Base-by-base conservation (phyloP, 1,284 basidiomycete species). In the Puccinia novopanici region DNA sequence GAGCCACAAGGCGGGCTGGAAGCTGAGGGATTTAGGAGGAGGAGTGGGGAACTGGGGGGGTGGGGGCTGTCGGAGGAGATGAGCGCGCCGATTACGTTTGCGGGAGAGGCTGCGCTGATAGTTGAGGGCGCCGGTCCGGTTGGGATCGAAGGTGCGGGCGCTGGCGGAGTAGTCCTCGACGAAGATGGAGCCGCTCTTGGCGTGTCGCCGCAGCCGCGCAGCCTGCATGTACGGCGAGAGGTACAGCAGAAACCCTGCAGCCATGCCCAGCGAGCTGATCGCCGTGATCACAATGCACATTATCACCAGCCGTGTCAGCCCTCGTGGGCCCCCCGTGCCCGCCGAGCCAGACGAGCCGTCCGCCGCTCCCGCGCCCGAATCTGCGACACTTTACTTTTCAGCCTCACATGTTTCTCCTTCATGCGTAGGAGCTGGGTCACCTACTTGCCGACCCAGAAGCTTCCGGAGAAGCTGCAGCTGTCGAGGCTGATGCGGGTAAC, bases 101-200 rank as follows among this genome's bases (percentile, higher is more conserved):
- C 73, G 30, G 10, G 73, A 75, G 5, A 75, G n/a, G 57, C 73
- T 75, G 12, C 73, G 55, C 24, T 75, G 73, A 24, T 75, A 75
- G 40, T 75, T 52, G 24, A 75, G 52, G 57, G n/a, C 57, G 42
- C 73, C 73, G n/a, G 73, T 45, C 1, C 42, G 42, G 34, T 63
- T 50, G 27, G 73, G 59, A 13, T 48, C 73, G 57, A 75, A 75
- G 2, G 57, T 75, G 24, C 45, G 57, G 1, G 73, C 73, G 30
- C 45, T 48, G 40, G 45, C 45, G 15, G 48, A 27, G 45, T 75
- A 75, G 42, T 75, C 73, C 27, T 75, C 57, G 22, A 75, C n/a
- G n/a, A n/a, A 50, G 22, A 75, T 65, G 40, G 59, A 48, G 10
- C 52, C 73, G 30, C 40, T 75, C n/a, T 24, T 45, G 57, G 57